phyloP scores from a whole-genome alignment of 768 basidiomycete genomes.

The Kwoniella shandongensis region DNA sequence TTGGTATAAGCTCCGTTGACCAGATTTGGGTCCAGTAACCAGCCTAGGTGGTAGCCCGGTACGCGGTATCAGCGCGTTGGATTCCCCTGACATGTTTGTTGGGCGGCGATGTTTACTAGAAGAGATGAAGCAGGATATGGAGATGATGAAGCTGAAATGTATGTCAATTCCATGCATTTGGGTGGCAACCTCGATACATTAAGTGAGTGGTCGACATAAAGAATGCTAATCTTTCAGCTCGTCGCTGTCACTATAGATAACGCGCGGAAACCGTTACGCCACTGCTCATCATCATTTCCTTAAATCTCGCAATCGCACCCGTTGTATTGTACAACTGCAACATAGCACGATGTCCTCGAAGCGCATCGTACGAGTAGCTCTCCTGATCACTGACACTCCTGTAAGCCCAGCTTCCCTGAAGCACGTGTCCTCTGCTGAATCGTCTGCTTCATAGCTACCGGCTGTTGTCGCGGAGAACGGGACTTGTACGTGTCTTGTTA shows the following conservation, averaged over 20 bases:
- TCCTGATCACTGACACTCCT: slow-evolving; percentile 50
- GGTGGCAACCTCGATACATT: slow-evolving; percentile 13
- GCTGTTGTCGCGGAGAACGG: slow-evolving; percentile 37
- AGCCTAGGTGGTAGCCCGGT: slow-evolving; percentile 28
- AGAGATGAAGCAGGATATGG: not conserved
- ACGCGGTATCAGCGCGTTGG: slow-evolving; percentile 29
- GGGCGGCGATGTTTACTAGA: not conserved
- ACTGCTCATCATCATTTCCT: too few species aligned
- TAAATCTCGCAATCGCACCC: too few species aligned
- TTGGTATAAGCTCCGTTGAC: slow-evolving; percentile 41
- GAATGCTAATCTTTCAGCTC: not conserved
- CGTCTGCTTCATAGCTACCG: slow-evolving; percentile 24
- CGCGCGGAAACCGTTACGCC: too few species aligned
- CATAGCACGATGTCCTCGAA: slow-evolving; percentile 1
- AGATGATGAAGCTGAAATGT: too few species aligned
- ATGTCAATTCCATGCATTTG: too few species aligned
- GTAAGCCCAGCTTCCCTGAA: slow-evolving; percentile 21
- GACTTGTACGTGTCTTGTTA: slow-evolving; percentile 25
- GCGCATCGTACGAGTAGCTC: slow-evolving; percentile 39
- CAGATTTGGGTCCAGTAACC: slow-evolving; percentile 33
- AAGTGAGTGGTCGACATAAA: not conserved
- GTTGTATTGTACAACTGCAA: too few species aligned
- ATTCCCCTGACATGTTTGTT: slow-evolving; percentile 20
- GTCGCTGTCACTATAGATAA: not conserved
- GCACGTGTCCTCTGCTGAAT: too few species aligned